Evolutionary conservation across 192 early-diverging fungal species (phyloP).

Genomic region (Podila horticola): DNA sequence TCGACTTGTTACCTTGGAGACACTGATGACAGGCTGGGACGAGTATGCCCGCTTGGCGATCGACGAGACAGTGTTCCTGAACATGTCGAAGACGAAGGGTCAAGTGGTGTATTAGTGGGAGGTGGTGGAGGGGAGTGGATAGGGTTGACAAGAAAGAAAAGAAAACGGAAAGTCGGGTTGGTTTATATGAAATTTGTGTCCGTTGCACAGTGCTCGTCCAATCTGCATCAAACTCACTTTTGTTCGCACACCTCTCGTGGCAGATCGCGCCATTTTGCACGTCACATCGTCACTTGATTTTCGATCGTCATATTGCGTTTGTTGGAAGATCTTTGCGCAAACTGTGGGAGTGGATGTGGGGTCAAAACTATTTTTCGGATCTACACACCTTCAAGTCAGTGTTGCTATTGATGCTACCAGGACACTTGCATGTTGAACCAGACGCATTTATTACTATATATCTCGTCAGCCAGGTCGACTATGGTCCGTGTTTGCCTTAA

Average conservation of each 20-base stretch:
- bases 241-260: not conserved
- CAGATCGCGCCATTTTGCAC: constrained; percentile 24
- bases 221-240: not conserved
- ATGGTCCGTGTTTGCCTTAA: no score
- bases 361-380: no score
- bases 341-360: no score
- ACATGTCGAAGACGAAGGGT: constrained; percentile 7
- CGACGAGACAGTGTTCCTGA: constrained; percentile 30
- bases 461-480: no score
- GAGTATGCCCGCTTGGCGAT: constrained; percentile 22
- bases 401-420: no score
- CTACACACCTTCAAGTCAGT: no score
- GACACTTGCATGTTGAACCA: no score
- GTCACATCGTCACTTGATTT: constrained; percentile 8
- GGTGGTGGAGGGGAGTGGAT: not conserved
- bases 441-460: no score
- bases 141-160: not conserved
- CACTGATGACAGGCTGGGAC: constrained; percentile 45
- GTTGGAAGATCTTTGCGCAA: no score
- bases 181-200: not conserved
- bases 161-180: not conserved
- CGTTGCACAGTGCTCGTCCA: not conserved
- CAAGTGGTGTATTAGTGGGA: not conserved
- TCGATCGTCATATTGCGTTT: no score
- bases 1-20: constrained; percentile 29